A percentile compares a stretch with the other conserved stretches of the same genome.
These are phyloP conservation scores for Metschnikowia peoriensis DNA, from an alignment of 805 yeast genomes.

Conservation along the genomic window DNA sequence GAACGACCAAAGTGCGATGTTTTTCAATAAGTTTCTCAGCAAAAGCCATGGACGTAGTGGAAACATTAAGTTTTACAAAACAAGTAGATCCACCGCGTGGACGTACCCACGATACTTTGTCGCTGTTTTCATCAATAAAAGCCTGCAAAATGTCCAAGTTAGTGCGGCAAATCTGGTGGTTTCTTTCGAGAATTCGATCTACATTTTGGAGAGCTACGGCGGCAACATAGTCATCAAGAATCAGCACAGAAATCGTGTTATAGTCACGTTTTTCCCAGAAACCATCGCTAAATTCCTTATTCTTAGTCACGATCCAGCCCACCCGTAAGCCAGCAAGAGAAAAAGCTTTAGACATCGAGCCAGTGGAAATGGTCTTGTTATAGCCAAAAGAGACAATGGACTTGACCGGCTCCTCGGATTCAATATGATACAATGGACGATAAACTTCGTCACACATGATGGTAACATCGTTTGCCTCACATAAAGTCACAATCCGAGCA, in stretches of 20 bases:
- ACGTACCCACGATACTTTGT: slow-evolving; percentile 36
- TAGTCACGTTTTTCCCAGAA: slow-evolving; percentile 46
- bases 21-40: slow-evolving; percentile 35
- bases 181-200: slow-evolving; percentile 36
- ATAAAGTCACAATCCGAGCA: slow-evolving; percentile 35
- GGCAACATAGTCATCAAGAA: slow-evolving; percentile 47
- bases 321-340: slow-evolving; percentile 52
- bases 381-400: slow-evolving; percentile 43
- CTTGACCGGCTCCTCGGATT: slow-evolving; percentile 20
- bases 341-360: slow-evolving; percentile 54
- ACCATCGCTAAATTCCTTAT: slow-evolving; percentile 27
- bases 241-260: slow-evolving; percentile 49
- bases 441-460: slow-evolving; percentile 54
- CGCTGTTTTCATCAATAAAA: slow-evolving; percentile 30
- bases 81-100: slow-evolving; percentile 52
- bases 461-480: slow-evolving; percentile 30
- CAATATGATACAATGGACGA: slow-evolving; percentile 47
- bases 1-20: slow-evolving; percentile 40
- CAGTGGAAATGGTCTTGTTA: slow-evolving; percentile 44
- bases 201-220: slow-evolving; percentile 40
- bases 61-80: slow-evolving; percentile 33
- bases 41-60: slow-evolving; percentile 31
- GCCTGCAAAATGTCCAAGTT: slow-evolving; percentile 37
- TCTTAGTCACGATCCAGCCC: slow-evolving; percentile 50
- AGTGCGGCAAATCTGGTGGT: slow-evolving; percentile 35